These are phyloP conservation scores for Nigrospora oryzae DNA, from an alignment of 2,329 filamentous ascomycete genomes.

Conservation along the genomic window DNA sequence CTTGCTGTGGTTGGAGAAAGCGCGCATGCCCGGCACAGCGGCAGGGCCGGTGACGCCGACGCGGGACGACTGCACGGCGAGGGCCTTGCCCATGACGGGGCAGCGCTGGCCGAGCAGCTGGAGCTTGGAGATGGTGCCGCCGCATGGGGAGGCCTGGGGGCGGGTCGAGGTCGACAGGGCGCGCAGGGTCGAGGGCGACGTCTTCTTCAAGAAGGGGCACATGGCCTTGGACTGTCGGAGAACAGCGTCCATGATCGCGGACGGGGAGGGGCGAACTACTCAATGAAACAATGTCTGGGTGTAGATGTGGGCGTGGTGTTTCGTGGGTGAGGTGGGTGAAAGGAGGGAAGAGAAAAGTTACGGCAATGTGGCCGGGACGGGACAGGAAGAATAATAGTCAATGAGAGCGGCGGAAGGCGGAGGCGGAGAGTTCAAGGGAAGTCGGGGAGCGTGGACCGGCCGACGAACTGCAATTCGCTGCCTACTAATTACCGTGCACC, in stretches of 20 bases:
- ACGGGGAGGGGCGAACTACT: too few species aligned
- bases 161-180: constrained; percentile 71
- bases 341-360: too few species aligned
- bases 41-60: constrained; percentile 31
- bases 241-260: constrained; percentile 72
- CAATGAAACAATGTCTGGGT: too few species aligned
- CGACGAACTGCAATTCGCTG: too few species aligned
- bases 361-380: too few species aligned
- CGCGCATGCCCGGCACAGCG: constrained; percentile 39
- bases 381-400: too few species aligned
- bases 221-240: constrained; percentile 92
- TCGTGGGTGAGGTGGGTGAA: too few species aligned
- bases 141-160: constrained; percentile 62
- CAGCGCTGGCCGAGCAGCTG: constrained; percentile 91
- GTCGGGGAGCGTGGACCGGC: too few species aligned
- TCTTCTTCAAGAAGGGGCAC: constrained; percentile 96
- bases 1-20: constrained; percentile 41
- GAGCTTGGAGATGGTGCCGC: constrained; percentile 93
- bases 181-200: constrained; percentile 83
- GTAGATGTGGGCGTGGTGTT: too few species aligned
- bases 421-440: too few species aligned
- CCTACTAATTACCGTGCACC: too few species aligned
- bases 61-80: constrained; percentile 72
- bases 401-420: too few species aligned
- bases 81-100: constrained; percentile 97